A percentile compares a stretch with the other conserved stretches of the same genome.
Conservation (phyloP, 305 asterid species). For the Salvia sclarea region DNA sequence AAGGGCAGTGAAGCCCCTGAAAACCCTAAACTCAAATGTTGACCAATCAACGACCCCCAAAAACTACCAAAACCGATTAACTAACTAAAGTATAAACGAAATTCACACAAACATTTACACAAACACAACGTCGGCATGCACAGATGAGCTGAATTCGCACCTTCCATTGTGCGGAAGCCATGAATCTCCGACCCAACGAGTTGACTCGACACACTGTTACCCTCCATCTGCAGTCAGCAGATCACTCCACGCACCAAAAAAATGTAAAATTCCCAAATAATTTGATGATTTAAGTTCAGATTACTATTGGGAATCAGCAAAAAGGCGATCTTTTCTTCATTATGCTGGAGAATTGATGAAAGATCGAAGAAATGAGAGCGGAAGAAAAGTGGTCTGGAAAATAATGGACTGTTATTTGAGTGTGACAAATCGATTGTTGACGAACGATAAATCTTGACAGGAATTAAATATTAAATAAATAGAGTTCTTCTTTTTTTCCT, state of each 20-base stretch:
- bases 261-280: not conserved
- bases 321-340: not conserved
- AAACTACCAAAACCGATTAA: constrained; percentile 2
- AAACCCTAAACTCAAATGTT: constrained; percentile 26
- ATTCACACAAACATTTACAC: too few species aligned
- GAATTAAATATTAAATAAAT: not conserved
- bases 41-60: constrained; percentile 23
- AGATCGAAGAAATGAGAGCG: not conserved
- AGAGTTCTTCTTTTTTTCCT: not conserved
- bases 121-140: constrained; percentile 20
- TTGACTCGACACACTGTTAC: constrained; percentile 29
- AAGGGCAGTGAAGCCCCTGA: not conserved
- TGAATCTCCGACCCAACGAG: constrained; percentile 59
- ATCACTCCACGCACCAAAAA: constrained; percentile 27
- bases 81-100: constrained; percentile 1
- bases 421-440: constrained; percentile 26
- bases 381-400: not conserved
- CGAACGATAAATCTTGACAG: not conserved
- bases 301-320: not conserved
- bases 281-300: not conserved
- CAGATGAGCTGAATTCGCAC: constrained; percentile 31
- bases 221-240: constrained; percentile 46
- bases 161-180: constrained; percentile 60
- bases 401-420: constrained; percentile 21
- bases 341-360: not conserved